Evolutionary conservation across 768 basidiomycete species (phyloP).

Genomic region (Lactarius vividus): DNA sequence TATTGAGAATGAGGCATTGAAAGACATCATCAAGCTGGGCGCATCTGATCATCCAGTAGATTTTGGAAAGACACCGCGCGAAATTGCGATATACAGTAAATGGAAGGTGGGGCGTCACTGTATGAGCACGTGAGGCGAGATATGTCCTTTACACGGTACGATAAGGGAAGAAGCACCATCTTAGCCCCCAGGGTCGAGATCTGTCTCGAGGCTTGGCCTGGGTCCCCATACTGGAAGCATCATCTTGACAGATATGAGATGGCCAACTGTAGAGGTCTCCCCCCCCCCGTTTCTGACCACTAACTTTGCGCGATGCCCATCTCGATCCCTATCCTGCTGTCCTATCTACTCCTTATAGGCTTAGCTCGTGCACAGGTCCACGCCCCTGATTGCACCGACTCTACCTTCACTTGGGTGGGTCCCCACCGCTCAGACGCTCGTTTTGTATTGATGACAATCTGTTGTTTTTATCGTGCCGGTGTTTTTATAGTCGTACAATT

Average conservation of each 20-base stretch:
- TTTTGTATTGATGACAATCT: background rate
- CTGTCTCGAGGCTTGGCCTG: background rate
- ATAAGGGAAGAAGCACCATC: too few species aligned
- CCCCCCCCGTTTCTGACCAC: background rate
- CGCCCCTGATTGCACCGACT: conserved; percentile 11
- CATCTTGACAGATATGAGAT: background rate
- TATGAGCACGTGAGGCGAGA: too few species aligned
- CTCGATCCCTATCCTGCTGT: background rate
- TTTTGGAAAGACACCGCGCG: too few species aligned
- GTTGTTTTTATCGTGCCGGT: background rate
- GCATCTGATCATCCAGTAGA: background rate
- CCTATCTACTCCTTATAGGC: background rate
- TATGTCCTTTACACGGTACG: too few species aligned
- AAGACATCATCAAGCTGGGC: background rate
- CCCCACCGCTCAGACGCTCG: too few species aligned
- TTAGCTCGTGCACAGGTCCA: conserved; percentile 1
- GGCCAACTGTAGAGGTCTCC: background rate
- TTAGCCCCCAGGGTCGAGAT: background rate
- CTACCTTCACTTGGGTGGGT: conserved; percentile 20
- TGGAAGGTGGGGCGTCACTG: too few species aligned
- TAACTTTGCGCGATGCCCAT: background rate
- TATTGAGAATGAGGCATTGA: background rate
- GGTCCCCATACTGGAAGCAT: background rate
- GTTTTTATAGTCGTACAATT: conserved; percentile 16
- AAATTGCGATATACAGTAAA: too few species aligned